A percentile compares a stretch with the other conserved stretches of the same genome.
Evolutionary conservation across 2,329 filamentous ascomycete species (phyloP).

Genomic region (Cordyceps farinosa): DNA sequence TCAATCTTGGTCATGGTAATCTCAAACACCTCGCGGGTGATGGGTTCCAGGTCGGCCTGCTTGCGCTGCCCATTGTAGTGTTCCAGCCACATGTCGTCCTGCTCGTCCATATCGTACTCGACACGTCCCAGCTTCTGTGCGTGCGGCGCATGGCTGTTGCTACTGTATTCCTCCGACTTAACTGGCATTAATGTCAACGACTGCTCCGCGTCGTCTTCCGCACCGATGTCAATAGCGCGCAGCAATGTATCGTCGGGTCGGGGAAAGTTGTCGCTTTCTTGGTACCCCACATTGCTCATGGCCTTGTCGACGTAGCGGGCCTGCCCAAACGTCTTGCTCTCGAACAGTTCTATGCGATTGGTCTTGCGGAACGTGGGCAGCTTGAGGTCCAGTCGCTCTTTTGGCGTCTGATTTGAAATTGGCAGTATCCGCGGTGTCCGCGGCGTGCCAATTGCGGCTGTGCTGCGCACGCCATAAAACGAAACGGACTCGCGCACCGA

Average conservation of each 20-base stretch:
- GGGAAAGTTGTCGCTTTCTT: conserved; percentile 86
- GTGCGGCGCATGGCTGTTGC: conserved; percentile 21
- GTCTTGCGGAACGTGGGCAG: conserved; percentile 71
- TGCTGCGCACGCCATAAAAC: conserved; percentile 49
- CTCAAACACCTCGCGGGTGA: conserved; percentile 92
- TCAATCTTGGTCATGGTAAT: conserved; percentile 99
- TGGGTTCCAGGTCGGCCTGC: conserved; percentile 69
- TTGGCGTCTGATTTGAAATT: conserved; percentile 74
- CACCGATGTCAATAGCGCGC: conserved; percentile 56
- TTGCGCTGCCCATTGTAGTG: conserved; percentile 75
- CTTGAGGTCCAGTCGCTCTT: conserved; percentile 74
- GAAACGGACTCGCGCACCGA: conserved; percentile 49
- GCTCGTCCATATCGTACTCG: conserved; percentile 99
- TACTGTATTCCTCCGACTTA: conserved; percentile 29
- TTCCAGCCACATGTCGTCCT: conserved; percentile 95
- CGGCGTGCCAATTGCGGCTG: conserved; percentile 43
- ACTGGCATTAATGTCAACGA: conserved; percentile 24
- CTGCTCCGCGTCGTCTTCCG: conserved; percentile 57
- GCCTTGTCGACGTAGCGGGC: conserved; percentile 91
- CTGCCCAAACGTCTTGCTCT: conserved; percentile 80
- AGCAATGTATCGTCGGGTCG: conserved; percentile 71
- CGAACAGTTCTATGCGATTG: conserved; percentile 75
- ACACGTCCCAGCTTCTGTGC: conserved; percentile 66
- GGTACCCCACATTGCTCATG: conserved; percentile 94
- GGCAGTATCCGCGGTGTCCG: conserved; percentile 65